Conservation (phyloP, 148 eudicot genomes). For the Rhododendron ferrugineum region DNA sequence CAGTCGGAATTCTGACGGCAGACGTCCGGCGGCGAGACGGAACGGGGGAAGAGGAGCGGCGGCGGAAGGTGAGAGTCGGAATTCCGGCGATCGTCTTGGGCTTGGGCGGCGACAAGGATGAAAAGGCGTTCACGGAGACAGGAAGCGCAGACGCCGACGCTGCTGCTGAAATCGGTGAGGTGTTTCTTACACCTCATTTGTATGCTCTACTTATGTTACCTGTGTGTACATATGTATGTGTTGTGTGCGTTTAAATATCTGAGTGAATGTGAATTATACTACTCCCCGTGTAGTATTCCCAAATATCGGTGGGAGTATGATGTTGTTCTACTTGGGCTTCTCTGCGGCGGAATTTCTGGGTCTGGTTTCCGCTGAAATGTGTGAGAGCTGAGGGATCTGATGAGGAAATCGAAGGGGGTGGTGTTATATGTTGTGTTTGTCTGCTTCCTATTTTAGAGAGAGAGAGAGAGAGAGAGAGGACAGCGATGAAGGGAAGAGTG, state of each 20-base stretch:
- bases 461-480: not conserved
- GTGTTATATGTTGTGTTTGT: not conserved
- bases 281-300: too few species aligned
- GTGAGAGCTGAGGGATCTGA: not conserved
- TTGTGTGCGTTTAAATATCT: not conserved
- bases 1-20: slow-evolving; percentile 47
- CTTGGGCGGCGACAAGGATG: slow-evolving; percentile 25
- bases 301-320: not conserved
- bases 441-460: not conserved
- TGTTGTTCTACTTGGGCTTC: not conserved
- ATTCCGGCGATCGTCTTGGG: slow-evolving; percentile 22
- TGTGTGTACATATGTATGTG: not conserved
- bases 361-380: not conserved
- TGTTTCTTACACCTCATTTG: slow-evolving; percentile 83
- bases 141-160: slow-evolving; percentile 71
- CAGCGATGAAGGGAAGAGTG: not conserved
- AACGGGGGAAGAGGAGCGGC: slow-evolving; percentile 52
- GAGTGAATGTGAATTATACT: not conserved
- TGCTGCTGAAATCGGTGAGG: slow-evolving; percentile 44
- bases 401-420: not conserved
- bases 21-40: slow-evolving; percentile 59
- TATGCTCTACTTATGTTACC: not conserved
- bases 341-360: not conserved
- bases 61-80: slow-evolving; percentile 16
- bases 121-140: slow-evolving; percentile 68